Percentiles rank a stretch among this genome's conserved stretches.
Evolutionary conservation across 108 stramenopile genomes (phyloP).

Genomic region (Conticribra weissflogii): DNA sequence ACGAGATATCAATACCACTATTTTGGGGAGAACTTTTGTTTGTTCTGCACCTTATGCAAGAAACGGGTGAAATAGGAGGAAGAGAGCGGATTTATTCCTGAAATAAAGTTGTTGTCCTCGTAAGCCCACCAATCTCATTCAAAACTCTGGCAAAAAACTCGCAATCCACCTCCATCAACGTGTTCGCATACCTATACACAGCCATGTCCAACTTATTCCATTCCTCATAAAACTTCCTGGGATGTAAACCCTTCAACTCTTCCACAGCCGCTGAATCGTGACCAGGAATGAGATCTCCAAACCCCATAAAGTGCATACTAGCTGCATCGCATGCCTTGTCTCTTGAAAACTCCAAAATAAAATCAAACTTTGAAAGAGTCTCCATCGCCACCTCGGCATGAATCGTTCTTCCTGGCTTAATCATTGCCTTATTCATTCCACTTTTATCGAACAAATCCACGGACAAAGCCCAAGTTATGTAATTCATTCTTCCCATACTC

Average conservation of each 20-base stretch:
- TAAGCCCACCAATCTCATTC: too few species aligned
- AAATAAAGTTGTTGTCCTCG: too few species aligned
- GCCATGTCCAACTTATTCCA: slow-evolving; percentile 21
- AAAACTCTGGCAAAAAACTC: too few species aligned
- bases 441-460: background rate
- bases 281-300: background rate
- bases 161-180: slow-evolving; percentile 7
- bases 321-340: background rate
- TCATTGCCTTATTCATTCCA: background rate
- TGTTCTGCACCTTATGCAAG: too few species aligned
- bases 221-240: background rate
- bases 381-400: slow-evolving; percentile 22
- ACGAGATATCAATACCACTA: too few species aligned
- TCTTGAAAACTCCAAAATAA: slow-evolving; percentile 9
- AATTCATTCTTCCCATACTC: slow-evolving; percentile 1
- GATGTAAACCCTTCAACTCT: background rate
- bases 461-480: slow-evolving; percentile 30
- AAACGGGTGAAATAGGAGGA: too few species aligned
- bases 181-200: slow-evolving; percentile 18
- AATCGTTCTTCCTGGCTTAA: background rate
- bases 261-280: background rate
- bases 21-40: too few species aligned
- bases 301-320: slow-evolving; percentile 16
- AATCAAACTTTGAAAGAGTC: slow-evolving; percentile 19
- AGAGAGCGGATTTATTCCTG: too few species aligned